Base-by-base conservation (phyloP, 495 filamentous ascomycete genomes). In the Pyrenula massariospora region DNA sequence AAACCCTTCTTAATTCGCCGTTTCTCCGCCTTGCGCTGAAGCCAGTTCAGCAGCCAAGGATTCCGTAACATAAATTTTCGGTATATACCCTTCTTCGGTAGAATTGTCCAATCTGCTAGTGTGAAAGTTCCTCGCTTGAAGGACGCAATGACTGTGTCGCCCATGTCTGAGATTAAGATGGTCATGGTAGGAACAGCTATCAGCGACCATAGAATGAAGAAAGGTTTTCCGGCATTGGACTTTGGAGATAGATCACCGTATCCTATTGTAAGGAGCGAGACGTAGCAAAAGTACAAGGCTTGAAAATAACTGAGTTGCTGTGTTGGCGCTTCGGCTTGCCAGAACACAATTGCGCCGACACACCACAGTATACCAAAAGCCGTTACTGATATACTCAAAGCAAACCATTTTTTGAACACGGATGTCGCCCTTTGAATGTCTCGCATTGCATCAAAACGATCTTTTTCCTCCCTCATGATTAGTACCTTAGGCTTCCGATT, bases 171-270 rank as follows among this genome's bases (percentile, higher is more conserved):
- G 31, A 86, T 79, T 0, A 86, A 74, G 57, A 83, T 80, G 0
- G 83, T 85, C 82, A 86, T 85, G 1, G 82, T 86, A 1, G 83
- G 83, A 3, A 86, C 77, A 24, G 83, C 81, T 25, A 85, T 69
- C 0, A 85, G 69, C 3, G 75, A 78, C 91, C 91, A 97, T 59
- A 95, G 82, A 8, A 97, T 86, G 68, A 95, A 96, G 63, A 96
- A 92, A 0, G 88, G 78, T 56, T 85, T 84, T 1, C 85, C 88
- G 1, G 84, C 75, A 63, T 90, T 91, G 5, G 84, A 86, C 12
- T 77, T 68, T 0, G 87, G 89, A 10, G 82, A 82, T 36, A 85
- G 75, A 60, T 96, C 90, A 0, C 91, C 91, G 65, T 96, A 97
- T 1, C 92, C 91, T 56, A 97, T 90, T 0, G 91, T 96, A 3